Evolutionary conservation across 2,329 filamentous ascomycete species (phyloP), one percentile per base, ranked within the genome.

Genomic region (Xylaria sp.): DNA sequence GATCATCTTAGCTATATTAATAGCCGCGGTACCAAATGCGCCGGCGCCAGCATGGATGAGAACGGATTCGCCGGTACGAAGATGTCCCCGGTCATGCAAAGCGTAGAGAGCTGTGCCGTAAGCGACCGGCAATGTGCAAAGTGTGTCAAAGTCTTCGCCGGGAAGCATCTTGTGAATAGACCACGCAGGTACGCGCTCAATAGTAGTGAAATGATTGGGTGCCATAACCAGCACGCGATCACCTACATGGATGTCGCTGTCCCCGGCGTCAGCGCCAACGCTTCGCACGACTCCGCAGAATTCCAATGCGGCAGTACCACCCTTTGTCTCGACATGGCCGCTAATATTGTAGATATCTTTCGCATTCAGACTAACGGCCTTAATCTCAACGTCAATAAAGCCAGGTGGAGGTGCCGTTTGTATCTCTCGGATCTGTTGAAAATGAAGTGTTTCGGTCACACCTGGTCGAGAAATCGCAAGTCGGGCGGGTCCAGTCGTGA

Each of bases 11-110:
- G 76, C 76, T 0, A 82, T 46, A 2, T 72, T 66, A n/a, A 83
- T 81, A 1, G 78, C 76, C 0, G 81, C 81, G 50, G 77, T 76
- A 3, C 81, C 81, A 9, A 82, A 69, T 5, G 74, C 78, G 13
- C 81, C 79, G 3, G 80, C 72, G 1, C 75, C 82, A 3, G 76
- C 71, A 55, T 82, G 81, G 0, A 83, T 78, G 8, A 83, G 68
- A 0, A 82, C 71, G 0, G 70, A 74, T 48, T 83, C 76, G 0
- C 74, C 77, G 3, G 52, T 18, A 7, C 65, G 55, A 0, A 82
- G 28, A 1, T 72, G 48, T 0, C 78, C 80, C 2, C 76, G 63
- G 41, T 80, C 65, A 8, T 73, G 28, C 1, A 83, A 66, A 0
- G 75, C 79, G 60, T 80, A 78, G 0, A 80, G 34, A 0, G 78